Evolutionary conservation across 108 stramenopile species (phyloP), one percentile per base, ranked within the genome.

Genomic region (Cylindrotheca closterium): DNA sequence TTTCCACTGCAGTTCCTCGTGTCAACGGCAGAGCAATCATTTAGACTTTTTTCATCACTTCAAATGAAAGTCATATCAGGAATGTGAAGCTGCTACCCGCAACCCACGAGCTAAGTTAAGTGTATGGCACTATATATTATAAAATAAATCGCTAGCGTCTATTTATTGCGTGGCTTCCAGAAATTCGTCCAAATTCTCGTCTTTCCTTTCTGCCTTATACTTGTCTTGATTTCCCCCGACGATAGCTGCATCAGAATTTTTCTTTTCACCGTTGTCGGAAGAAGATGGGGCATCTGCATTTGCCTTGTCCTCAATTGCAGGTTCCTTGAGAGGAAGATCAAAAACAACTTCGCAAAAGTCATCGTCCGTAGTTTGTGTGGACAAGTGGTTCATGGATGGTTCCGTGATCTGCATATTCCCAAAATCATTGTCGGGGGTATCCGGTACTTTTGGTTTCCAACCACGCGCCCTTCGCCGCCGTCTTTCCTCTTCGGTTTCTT

Each of bases 401-500:
- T 65, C 63, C 0, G 58, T 57, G 4, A 73, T 65, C 42, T 53
- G 63, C 27, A 73, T 46, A 45, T 73, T 56, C 1, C 71, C 64
- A 53, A 73, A 73, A 4, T 49, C 33, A n/a, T 47, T n/a, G 42
- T 73, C 64, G 7, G 55, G 33, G 5, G 63, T 58, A 23, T 47
- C 63, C 19, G 58, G 77, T 10, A 63, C 50, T 29, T 47, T 58
- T 49, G 78, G 61, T 45, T 31, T 64, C 73, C 80, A 83, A 55
- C 75, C 68, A 47, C 76, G 59, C 30, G 78, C 57, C 49, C 82
- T 55, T 37, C 82, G 51, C 27, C 74, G 53, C 51, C 82, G 59
- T 56, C 70, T 57, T 46, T 65, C 70, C 62, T 73, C 82, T 77
- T 78, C 88, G 28, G 63, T 55, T 64, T 84, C 81, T n/a, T 81